phyloP scores from a whole-genome alignment of 2,329 filamentous ascomycete genomes.

The Cladosporium sphaerospermum region DNA sequence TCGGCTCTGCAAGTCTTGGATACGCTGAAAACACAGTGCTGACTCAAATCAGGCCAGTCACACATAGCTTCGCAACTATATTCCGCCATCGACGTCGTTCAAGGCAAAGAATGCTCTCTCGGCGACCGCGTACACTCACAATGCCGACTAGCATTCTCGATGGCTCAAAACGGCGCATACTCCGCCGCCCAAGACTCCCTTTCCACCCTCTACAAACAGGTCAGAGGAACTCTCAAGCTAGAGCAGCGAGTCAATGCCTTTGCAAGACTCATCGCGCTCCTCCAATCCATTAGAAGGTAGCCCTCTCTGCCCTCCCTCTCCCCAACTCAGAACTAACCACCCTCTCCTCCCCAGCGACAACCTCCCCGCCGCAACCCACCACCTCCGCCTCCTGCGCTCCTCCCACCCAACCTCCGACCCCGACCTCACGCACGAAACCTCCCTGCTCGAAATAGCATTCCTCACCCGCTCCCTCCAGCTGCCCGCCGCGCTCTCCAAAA shows the following conservation, averaged over 20 bases:
- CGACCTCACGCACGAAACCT: conserved; percentile 54
- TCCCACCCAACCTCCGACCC: conserved; percentile 41
- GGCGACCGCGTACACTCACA: conserved; percentile 74
- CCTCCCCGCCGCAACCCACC: conserved; percentile 49
- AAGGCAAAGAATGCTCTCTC: conserved; percentile 57
- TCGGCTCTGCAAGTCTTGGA: no score
- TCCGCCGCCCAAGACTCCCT: conserved; percentile 59
- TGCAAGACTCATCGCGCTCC: conserved; percentile 50
- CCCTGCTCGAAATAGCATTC: conserved; percentile 55
- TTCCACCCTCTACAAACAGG: conserved; percentile 53
- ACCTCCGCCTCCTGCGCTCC: conserved; percentile 52
- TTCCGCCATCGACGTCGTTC: conserved; percentile 70
- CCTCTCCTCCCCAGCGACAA: conserved; percentile 41
- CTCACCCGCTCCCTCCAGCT: conserved; percentile 39
- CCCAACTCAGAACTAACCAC: background rate
- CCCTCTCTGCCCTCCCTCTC: background rate
- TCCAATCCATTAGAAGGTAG: conserved; percentile 5
- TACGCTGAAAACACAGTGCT: background rate
- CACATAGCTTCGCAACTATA: conserved; percentile 40
- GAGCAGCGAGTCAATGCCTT: conserved; percentile 68
- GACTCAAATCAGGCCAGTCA: conserved; percentile 37
- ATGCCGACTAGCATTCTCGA: conserved; percentile 62
- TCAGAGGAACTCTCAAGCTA: conserved; percentile 67
- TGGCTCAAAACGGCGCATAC: conserved; percentile 63
- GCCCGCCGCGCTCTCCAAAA: background rate